A percentile compares a stretch with the other conserved stretches of the same genome.
Evolutionary conservation across 2,329 filamentous ascomycete species (phyloP).

Genomic region (Xylaria sp.): DNA sequence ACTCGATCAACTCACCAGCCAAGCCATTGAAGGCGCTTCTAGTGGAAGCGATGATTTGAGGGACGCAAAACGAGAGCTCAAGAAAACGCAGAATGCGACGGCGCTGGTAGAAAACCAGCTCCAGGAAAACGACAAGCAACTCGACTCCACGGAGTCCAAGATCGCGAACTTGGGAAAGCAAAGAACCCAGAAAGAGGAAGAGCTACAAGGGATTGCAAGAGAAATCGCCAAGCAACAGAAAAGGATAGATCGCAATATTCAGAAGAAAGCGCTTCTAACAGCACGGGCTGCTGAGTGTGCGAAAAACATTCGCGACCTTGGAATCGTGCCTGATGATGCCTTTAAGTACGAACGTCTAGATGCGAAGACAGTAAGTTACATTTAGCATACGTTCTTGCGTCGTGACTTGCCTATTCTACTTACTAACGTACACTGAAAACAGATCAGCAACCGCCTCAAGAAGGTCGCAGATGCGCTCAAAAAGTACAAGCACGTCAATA

Average conservation of each 20-base stretch:
- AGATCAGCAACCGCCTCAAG: conserved; percentile 77
- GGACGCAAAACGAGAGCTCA: conserved; percentile 82
- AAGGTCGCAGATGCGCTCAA: conserved; percentile 93
- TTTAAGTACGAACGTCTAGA: conserved; percentile 91
- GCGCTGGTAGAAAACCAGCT: conserved; percentile 74
- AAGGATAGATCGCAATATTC: conserved; percentile 89
- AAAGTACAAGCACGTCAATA: conserved; percentile 98
- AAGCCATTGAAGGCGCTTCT: conserved; percentile 73
- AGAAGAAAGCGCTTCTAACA: conserved; percentile 83
- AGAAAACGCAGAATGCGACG: conserved; percentile 77
- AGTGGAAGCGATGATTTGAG: conserved; percentile 75
- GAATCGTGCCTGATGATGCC: conserved; percentile 91
- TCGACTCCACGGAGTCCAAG: conserved; percentile 63
- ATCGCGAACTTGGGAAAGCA: conserved; percentile 53
- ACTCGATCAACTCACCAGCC: conserved; percentile 83
- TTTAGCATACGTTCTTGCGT: neutral
- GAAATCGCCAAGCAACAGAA: conserved; percentile 88
- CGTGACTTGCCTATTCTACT: conserved; percentile 1
- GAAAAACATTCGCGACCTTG: conserved; percentile 90
- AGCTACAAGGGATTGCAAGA: conserved; percentile 78
- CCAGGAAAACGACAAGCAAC: conserved; percentile 76
- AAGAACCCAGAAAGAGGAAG: conserved; percentile 72
- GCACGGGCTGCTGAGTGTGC: conserved; percentile 82
- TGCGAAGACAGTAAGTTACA: conserved; percentile 72
- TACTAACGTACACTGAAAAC: conserved; percentile 37